Conservation (phyloP, 2,329 filamentous ascomycete species). For the Penicillium fuscoglaucum region DNA sequence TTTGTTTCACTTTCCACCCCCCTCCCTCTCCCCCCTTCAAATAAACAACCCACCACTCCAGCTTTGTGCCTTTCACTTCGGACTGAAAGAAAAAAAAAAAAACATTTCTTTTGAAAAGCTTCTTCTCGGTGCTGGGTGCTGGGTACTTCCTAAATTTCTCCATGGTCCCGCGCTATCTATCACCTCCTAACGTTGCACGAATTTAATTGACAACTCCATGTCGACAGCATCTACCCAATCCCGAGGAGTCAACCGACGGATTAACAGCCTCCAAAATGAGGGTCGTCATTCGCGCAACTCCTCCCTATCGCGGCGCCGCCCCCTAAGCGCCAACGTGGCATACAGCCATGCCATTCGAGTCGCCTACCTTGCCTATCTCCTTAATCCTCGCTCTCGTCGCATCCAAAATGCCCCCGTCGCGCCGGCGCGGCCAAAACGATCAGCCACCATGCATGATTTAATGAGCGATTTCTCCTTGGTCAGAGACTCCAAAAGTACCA, state of each 20-base stretch:
- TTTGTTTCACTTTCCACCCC: slow-evolving; percentile 22
- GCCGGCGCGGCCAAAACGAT: slow-evolving; percentile 65
- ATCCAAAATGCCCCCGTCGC: slow-evolving; percentile 76
- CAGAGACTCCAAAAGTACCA: slow-evolving; percentile 67
- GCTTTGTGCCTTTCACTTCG: slow-evolving; percentile 7
- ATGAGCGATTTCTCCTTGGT: slow-evolving; percentile 80
- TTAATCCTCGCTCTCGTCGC: slow-evolving; percentile 85
- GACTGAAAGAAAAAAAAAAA: not conserved
- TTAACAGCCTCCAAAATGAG: slow-evolving; percentile 50
- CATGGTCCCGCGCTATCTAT: slow-evolving; percentile 37
- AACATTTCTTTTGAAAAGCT: not conserved
- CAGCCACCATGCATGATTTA: slow-evolving; percentile 75
- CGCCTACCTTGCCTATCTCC: slow-evolving; percentile 87
- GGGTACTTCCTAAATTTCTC: slow-evolving; percentile 28
- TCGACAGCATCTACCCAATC: slow-evolving; percentile 50
- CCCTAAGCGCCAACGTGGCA: slow-evolving; percentile 68
- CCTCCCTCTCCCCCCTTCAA: slow-evolving; percentile 14
- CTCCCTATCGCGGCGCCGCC: slow-evolving; percentile 45
- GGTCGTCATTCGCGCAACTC: slow-evolving; percentile 44
- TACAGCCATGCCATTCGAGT: slow-evolving; percentile 88
- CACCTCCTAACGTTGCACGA: slow-evolving; percentile 25
- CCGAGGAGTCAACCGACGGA: slow-evolving; percentile 48
- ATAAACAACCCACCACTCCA: slow-evolving; percentile 17
- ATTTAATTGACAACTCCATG: slow-evolving; percentile 40
- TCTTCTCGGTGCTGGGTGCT: slow-evolving; percentile 24